These are phyloP conservation scores for Pelargonium cotyledonis DNA, from an alignment of 441 rosid genomes.

Conservation along the genomic window DNA sequence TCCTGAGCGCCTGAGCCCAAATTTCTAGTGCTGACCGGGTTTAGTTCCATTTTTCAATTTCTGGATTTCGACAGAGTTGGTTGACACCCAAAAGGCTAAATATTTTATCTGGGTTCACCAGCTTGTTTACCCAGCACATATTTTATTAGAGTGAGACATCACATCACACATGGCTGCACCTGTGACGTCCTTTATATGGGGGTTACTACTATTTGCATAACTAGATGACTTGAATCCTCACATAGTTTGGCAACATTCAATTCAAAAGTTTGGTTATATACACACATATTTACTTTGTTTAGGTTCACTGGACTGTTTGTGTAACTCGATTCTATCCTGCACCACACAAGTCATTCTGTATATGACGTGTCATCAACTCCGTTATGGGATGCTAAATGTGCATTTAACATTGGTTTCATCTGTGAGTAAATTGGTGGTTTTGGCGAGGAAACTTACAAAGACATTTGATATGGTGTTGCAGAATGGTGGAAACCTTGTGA, in stretches of 20 bases:
- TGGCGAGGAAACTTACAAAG: not conserved
- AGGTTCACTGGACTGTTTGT: not conserved
- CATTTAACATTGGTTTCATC: not conserved
- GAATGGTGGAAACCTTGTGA: constrained; percentile 64
- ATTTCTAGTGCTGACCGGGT: too few relatives aligned
- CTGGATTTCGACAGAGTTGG: too few relatives aligned
- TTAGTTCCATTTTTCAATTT: too few relatives aligned
- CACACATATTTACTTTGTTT: not conserved
- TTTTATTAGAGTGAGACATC: too few relatives aligned
- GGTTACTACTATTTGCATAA: too few relatives aligned
- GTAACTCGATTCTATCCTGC: not conserved
- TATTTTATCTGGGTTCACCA: too few relatives aligned
- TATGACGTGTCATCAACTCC: not conserved
- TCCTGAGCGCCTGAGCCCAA: too few relatives aligned
- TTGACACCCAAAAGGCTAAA: too few relatives aligned
- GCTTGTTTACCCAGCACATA: too few relatives aligned
- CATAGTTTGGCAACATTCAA: not conserved
- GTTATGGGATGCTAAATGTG: not conserved
- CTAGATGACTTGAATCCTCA: not conserved
- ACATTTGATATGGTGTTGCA: constrained; percentile 23
- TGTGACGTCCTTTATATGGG: too few relatives aligned
- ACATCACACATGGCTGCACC: too few relatives aligned
- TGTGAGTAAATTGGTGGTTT: not conserved
- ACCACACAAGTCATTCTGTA: not conserved
- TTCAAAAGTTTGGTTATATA: not conserved